A percentile compares a stretch with the other conserved stretches of the same genome.
Evolutionary conservation across 352 stramenopile genomes (phyloP).

Genomic region (Phytopythium boreale): DNA sequence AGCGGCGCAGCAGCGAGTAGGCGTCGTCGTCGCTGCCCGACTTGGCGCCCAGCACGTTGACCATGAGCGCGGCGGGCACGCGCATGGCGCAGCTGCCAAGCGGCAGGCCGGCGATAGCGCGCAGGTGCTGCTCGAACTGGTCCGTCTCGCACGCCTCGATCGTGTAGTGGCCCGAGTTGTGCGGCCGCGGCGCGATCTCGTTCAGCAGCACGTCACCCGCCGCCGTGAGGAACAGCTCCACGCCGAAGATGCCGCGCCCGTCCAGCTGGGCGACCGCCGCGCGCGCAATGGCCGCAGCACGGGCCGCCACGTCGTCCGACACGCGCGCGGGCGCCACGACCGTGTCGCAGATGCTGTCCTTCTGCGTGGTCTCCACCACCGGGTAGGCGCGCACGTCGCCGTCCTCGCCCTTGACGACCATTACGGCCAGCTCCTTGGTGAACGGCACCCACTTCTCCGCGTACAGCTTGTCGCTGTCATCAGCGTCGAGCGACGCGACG

Average conservation of each 20-base stretch:
- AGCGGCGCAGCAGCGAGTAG: conserved; percentile 59
- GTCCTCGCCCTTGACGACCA: conserved; percentile 90
- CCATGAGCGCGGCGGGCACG: conserved; percentile 89
- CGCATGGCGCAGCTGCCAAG: conserved; percentile 91
- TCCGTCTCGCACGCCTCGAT: conserved; percentile 97
- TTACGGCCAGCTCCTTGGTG: conserved; percentile 94
- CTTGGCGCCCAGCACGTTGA: conserved; percentile 86
- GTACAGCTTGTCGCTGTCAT: conserved; percentile 65
- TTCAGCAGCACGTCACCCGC: conserved; percentile 92
- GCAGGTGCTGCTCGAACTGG: conserved; percentile 99
- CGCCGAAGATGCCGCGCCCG: conserved; percentile 93
- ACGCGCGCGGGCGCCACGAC: conserved; percentile 91
- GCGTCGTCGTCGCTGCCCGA: conserved; percentile 80
- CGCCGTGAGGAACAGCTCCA: conserved; percentile 96
- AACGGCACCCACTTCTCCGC: conserved; percentile 98
- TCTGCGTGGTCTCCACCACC: conserved; percentile 96
- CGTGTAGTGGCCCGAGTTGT: conserved; percentile 99
- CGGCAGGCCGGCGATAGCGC: conserved; percentile 92
- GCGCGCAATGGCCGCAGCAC: conserved; percentile 57
- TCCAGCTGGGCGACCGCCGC: conserved; percentile 74
- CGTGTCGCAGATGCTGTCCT: conserved; percentile 97
- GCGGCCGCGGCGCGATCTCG: conserved; percentile 95
- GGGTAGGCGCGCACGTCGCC: conserved; percentile 90
- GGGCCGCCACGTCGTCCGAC: conserved; percentile 25
- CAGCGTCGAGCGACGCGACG: conserved; percentile 21